Evolutionary conservation across 495 filamentous ascomycete species (phyloP).

Genomic region (Penicillium simplicissimum): DNA sequence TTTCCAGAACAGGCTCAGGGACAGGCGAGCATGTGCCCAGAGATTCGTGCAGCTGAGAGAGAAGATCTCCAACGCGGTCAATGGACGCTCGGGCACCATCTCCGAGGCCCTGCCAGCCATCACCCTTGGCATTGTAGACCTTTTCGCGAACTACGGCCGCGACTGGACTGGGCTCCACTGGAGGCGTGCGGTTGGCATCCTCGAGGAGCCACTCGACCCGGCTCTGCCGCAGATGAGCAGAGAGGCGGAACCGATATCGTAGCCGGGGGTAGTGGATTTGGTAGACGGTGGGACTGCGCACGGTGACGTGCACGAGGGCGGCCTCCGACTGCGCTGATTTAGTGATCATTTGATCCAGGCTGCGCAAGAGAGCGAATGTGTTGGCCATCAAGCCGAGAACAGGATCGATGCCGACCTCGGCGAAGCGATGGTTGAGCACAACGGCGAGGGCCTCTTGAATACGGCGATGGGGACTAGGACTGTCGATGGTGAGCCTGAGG

Average conservation of each 20-base stretch:
- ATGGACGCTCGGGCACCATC: conserved; percentile 44
- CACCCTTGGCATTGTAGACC: conserved; percentile 45
- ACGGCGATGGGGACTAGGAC: conserved; percentile 73
- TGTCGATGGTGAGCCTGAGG: conserved; percentile 51
- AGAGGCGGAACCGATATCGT: conserved; percentile 40
- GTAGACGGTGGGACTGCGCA: conserved; percentile 45
- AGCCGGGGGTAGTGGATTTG: conserved; percentile 45
- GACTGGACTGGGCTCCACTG: conserved; percentile 19
- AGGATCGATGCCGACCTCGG: conserved; percentile 51
- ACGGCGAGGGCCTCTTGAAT: conserved; percentile 63
- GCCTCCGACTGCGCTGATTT: conserved; percentile 27
- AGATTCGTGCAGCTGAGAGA: conserved; percentile 38
- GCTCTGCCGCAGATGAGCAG: conserved; percentile 30
- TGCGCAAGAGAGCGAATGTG: conserved; percentile 68
- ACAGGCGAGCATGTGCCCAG: conserved; percentile 23
- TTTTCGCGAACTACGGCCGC: conserved; percentile 29
- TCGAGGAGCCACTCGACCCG: conserved; percentile 45
- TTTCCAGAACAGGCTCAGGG: conserved; percentile 5
- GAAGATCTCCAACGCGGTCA: conserved; percentile 43
- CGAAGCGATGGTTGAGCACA: conserved; percentile 56
- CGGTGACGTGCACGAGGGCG: conserved; percentile 38
- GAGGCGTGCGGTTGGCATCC: conserved; percentile 26
- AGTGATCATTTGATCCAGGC: conserved; percentile 51
- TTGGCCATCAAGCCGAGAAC: conserved; percentile 55
- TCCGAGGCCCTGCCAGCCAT: conserved; percentile 52